Percentiles rank a stretch among this genome's conserved stretches.
Conservation (phyloP, 2,329 filamentous ascomycete genomes). For the Chrysoporthe puriensis region DNA sequence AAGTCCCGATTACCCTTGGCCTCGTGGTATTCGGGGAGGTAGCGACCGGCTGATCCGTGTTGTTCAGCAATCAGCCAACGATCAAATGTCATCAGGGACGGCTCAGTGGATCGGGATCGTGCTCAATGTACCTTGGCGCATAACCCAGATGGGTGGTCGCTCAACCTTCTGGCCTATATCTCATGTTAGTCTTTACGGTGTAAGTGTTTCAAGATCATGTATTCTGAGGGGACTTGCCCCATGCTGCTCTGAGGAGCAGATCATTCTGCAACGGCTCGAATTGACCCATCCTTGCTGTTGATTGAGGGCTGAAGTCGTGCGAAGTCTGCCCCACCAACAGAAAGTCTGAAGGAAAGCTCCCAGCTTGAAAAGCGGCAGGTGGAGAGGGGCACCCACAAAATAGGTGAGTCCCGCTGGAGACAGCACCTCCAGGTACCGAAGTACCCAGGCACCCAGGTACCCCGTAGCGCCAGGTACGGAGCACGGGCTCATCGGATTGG, state of each 20-base stretch:
- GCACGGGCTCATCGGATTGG: neutral
- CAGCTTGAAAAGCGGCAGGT: constrained; percentile 7
- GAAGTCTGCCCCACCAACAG: neutral
- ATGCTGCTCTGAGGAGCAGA: constrained; percentile 83
- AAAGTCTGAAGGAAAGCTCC: neutral
- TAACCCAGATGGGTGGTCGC: constrained; percentile 96
- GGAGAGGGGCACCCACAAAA: neutral
- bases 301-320: constrained; percentile 8
- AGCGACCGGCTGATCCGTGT: constrained; percentile 74
- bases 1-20: constrained; percentile 91
- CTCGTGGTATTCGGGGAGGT: constrained; percentile 96
- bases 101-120: constrained; percentile 25
- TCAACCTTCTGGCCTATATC: constrained; percentile 81
- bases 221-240: constrained; percentile 62
- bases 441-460: neutral
- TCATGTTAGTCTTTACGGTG: constrained; percentile 13
- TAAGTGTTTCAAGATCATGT: neutral
- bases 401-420: too few species aligned
- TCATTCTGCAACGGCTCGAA: constrained; percentile 93
- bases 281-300: constrained; percentile 25
- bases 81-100: constrained; percentile 21
- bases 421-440: neutral
- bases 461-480: constrained; percentile 8
- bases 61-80: constrained; percentile 27
- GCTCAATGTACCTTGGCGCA: constrained; percentile 81